Percentiles rank a stretch among this genome's conserved stretches.
Evolutionary conservation across 2,329 filamentous ascomycete genomes (phyloP).

Genomic region (Triangularia verruculosa): DNA sequence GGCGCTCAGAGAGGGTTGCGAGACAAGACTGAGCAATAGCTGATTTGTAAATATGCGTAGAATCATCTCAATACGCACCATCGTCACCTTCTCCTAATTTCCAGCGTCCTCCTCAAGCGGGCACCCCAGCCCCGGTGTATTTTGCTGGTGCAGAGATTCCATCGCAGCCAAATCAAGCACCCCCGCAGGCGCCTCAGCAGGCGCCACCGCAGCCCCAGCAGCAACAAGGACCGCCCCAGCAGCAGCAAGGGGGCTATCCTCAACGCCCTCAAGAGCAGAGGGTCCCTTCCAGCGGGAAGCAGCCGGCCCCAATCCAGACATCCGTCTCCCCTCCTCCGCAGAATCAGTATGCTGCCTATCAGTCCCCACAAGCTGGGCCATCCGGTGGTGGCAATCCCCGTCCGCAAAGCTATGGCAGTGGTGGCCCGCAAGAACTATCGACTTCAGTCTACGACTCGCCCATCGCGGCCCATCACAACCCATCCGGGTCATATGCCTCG

Average conservation of each 20-base stretch:
- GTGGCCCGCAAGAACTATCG: conserved; percentile 67
- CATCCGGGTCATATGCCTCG: conserved; percentile 43
- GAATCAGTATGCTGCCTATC: conserved; percentile 46
- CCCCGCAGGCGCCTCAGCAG: conserved; percentile 28
- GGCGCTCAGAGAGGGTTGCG: conserved; percentile 14
- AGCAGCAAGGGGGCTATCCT: conserved; percentile 41
- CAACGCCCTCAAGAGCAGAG: conserved; percentile 51
- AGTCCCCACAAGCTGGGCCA: conserved; percentile 36
- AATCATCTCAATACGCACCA: conserved; percentile 41
- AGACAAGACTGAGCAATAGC: conserved; percentile 34
- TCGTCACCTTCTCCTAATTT: conserved; percentile 53
- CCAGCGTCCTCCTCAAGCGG: conserved; percentile 43
- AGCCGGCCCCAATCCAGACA: conserved; percentile 51
- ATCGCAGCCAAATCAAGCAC: conserved; percentile 27
- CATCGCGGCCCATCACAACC: conserved; percentile 51
- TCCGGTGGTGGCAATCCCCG: conserved; percentile 31
- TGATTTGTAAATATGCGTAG: conserved; percentile 28
- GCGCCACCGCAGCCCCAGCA: conserved; percentile 22
- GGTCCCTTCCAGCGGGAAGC: conserved; percentile 45
- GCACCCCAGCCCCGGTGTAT: conserved; percentile 61
- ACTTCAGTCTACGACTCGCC: conserved; percentile 77
- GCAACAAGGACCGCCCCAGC: conserved; percentile 32
- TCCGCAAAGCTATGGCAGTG: conserved; percentile 64
- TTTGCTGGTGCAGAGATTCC: conserved; percentile 58
- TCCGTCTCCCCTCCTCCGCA: conserved; percentile 49